A percentile compares a stretch with the other conserved stretches of the same genome.
phyloP scores from a whole-genome alignment of 2,329 filamentous ascomycete species.

The Hymenoscyphus salicellus region DNA sequence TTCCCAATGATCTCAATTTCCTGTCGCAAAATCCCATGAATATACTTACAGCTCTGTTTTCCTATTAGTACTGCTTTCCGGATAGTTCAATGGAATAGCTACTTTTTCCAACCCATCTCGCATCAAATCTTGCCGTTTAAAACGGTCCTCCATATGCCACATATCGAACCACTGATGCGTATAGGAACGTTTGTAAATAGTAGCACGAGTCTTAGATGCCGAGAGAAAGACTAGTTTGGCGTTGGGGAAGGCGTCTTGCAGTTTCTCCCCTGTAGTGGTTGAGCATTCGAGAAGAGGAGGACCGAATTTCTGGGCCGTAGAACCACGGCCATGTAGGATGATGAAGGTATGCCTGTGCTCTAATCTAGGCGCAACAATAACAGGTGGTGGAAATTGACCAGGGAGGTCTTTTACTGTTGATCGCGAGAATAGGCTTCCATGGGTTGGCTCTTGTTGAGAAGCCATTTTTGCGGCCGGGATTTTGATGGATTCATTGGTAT shows the following conservation, averaged over 20 bases:
- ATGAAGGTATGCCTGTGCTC: constrained; percentile 46
- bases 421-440: neutral
- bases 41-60: constrained; percentile 36
- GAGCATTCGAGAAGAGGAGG: constrained; percentile 38
- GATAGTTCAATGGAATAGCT: neutral
- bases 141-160: constrained; percentile 37
- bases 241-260: constrained; percentile 40
- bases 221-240: constrained; percentile 52
- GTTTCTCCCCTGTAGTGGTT: constrained; percentile 23
- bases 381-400: constrained; percentile 18
- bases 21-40: constrained; percentile 39
- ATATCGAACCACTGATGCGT: constrained; percentile 49
- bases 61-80: neutral
- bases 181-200: constrained; percentile 39
- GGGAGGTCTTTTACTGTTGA: constrained; percentile 1
- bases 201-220: constrained; percentile 42
- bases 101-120: constrained; percentile 41
- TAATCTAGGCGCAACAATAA: constrained; percentile 15
- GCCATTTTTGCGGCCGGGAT: neutral
- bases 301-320: constrained; percentile 42
- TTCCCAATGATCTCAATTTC: constrained; percentile 41
- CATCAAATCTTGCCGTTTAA: constrained; percentile 33
- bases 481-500: neutral
- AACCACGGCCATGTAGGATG: constrained; percentile 45
- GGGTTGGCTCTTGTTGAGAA: neutral